Evolutionary conservation across 192 early-diverging fungal species (phyloP).

Genomic region (Blastocladiella britannica): DNA sequence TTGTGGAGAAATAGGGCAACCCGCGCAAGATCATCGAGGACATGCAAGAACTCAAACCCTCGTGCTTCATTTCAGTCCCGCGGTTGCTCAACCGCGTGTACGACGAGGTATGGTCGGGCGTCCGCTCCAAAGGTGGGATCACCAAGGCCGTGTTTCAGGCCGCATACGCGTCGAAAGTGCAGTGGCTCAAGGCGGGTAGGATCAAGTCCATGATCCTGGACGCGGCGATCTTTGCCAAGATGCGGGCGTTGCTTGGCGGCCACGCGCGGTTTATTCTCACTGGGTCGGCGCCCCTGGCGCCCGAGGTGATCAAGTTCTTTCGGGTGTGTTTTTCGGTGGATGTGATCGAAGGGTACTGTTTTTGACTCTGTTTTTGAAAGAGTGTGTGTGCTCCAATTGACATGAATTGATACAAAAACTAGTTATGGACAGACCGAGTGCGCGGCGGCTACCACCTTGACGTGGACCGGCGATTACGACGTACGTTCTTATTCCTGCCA

Average conservation of each 20-base stretch:
- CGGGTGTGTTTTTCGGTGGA: conserved; percentile 40
- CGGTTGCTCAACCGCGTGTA: conserved; percentile 83
- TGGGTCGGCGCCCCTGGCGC: conserved; percentile 78
- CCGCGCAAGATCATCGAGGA: conserved; percentile 61
- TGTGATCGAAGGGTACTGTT: conserved; percentile 29
- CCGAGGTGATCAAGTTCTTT: conserved; percentile 56
- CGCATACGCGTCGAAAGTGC: conserved; percentile 17
- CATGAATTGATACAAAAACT: no score
- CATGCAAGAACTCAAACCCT: conserved; percentile 57
- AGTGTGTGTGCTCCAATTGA: no score
- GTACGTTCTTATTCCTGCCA: conserved; percentile 10
- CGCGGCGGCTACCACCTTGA: conserved; percentile 58
- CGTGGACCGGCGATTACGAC: conserved; percentile 30
- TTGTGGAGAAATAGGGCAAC: no score
- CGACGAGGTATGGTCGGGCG: conserved; percentile 48
- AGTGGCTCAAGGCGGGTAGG: conserved; percentile 27
- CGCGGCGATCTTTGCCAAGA: conserved; percentile 21
- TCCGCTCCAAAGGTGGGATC: conserved; percentile 43
- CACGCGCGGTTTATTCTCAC: conserved; percentile 34
- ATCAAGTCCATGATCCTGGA: conserved; percentile 33
- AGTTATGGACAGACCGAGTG: no score
- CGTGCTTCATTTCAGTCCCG: conserved; percentile 72
- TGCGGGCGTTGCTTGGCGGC: conserved; percentile 34
- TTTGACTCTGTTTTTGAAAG: no score
- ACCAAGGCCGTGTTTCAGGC: conserved; percentile 22